Conservation (phyloP, 2,329 filamentous ascomycete genomes). For the Elsinoe perseae region DNA sequence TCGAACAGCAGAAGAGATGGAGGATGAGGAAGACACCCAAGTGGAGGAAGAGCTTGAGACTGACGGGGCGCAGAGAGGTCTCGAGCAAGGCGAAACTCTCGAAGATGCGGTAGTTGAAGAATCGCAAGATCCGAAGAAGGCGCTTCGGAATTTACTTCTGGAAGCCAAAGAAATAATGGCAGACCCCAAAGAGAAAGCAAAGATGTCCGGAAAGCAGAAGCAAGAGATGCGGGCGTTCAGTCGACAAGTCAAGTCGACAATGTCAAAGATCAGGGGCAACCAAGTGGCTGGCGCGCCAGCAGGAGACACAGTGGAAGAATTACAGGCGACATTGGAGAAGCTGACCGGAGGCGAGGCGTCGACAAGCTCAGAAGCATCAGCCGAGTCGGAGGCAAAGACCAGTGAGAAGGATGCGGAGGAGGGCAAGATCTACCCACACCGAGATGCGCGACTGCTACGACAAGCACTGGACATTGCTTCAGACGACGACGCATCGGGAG, state of each 20-base stretch:
- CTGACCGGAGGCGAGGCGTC: conserved; percentile 41
- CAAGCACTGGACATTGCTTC: conserved; percentile 54
- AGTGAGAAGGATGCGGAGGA: conserved; percentile 19
- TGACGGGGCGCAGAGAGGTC: conserved; percentile 20
- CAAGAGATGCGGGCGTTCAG: conserved; percentile 67
- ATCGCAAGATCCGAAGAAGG: conserved; percentile 34
- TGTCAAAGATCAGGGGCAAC: conserved; percentile 44
- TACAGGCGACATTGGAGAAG: conserved; percentile 31
- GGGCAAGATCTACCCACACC: conserved; percentile 40
- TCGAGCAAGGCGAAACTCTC: conserved; percentile 20
- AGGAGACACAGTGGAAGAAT: conserved; percentile 25
- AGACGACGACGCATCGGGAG: conserved; percentile 49
- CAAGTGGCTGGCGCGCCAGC: conserved; percentile 18
- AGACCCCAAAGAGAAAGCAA: conserved; percentile 39
- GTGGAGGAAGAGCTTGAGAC: conserved; percentile 17
- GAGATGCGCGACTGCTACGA: conserved; percentile 49
- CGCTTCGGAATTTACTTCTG: conserved; percentile 47
- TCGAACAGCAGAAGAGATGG: conserved; percentile 3
- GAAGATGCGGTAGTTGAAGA: conserved; percentile 33
- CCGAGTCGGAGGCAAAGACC: conserved; percentile 18
- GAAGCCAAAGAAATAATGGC: conserved; percentile 56
- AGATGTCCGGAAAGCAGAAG: conserved; percentile 63
- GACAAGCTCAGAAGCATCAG: conserved; percentile 19
- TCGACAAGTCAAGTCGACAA: conserved; percentile 54
- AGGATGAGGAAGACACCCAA: conserved; percentile 25